These are phyloP conservation scores for Echium plantagineum DNA, from an alignment of 257 asterid genomes.

Conservation along the genomic window DNA sequence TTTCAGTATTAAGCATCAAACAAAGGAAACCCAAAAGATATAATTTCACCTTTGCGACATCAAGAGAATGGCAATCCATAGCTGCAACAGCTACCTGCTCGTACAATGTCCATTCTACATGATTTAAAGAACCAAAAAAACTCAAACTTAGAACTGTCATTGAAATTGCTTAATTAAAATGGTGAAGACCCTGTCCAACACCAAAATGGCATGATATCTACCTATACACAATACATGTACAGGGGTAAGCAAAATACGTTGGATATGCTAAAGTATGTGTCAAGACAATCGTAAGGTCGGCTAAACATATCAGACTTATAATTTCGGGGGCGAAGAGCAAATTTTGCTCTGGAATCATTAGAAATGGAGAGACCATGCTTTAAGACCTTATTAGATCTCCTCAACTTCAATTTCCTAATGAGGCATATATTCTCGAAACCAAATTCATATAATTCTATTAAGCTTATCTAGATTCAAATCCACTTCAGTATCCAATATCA, in stretches of 20 bases:
- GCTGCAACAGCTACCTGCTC: slow-evolving; percentile 97
- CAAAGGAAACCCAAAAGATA: background rate
- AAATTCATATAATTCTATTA: background rate
- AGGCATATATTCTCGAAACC: background rate
- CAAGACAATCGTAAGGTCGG: background rate
- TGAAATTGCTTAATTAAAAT: background rate
- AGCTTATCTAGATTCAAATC: background rate
- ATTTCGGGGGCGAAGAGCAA: too few relatives aligned
- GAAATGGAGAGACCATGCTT: too few relatives aligned
- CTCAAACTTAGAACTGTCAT: slow-evolving; percentile 15
- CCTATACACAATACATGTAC: background rate
- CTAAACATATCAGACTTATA: too few relatives aligned
- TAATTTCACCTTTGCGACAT: slow-evolving; percentile 67
- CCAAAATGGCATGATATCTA: background rate
- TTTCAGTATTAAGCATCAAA: background rate
- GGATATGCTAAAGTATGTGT: background rate
- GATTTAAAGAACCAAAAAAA: slow-evolving; percentile 14
- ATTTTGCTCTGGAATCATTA: too few relatives aligned
- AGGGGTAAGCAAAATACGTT: background rate
- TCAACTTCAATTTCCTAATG: too few relatives aligned
- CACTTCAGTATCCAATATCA: background rate
- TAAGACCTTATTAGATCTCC: too few relatives aligned
- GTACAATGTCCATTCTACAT: slow-evolving; percentile 88
- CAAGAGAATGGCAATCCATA: slow-evolving; percentile 91
- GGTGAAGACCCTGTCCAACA: slow-evolving; percentile 2